Base-by-base conservation (phyloP, 192 early-diverging fungal species). In the Jimgerdemannia lactiflua region DNA sequence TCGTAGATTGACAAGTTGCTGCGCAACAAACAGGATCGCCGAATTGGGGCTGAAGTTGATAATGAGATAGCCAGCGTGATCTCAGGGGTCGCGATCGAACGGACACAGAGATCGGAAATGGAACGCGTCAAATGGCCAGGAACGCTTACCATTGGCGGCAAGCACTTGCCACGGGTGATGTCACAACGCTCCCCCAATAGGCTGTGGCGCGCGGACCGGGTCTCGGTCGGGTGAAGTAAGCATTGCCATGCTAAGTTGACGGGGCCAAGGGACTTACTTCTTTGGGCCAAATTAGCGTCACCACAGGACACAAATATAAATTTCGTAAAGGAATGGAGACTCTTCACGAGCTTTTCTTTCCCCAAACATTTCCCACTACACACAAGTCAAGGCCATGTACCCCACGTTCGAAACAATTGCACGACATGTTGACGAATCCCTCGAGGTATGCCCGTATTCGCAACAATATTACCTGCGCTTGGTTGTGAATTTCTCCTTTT, bases 381-480 rank as follows among this genome's bases (percentile, higher is more conserved):
- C 49, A 59, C 49, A 29, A 29, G 29, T 29, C 49, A 10, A 59
- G 8, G 14, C 49, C 49, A 59, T 14, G 29, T 29, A 59, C 6
- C 76, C 49, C 49, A 59, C 80, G n/a, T 90, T 90, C 71, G 80
- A 87, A 63, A 81, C 85, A 19, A 87, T 90, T 65, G 75, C 79
- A 8, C 86, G 85, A 41, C 89, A 90, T 77, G 80, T 90, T 29
- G 89, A 90, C 80, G 79, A 86, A 73, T 80, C 85, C 8, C 75
- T 90, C 19, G 89, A 89, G 77, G 78, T 79, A 72, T 9, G 49
- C 42, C 4, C 14, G n/a, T 18, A 59, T 64, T 42, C 17, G 63
- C 39, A 14, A 64, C 54, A 64, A 72, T 3, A 3, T 3, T 54
- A 20, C 14, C 63, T 42, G 4, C 29, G 54, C 71, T 41, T 54